Conservation (phyloP, 2,329 filamentous ascomycete species). For the Fusarium neocosmosporiellum region DNA sequence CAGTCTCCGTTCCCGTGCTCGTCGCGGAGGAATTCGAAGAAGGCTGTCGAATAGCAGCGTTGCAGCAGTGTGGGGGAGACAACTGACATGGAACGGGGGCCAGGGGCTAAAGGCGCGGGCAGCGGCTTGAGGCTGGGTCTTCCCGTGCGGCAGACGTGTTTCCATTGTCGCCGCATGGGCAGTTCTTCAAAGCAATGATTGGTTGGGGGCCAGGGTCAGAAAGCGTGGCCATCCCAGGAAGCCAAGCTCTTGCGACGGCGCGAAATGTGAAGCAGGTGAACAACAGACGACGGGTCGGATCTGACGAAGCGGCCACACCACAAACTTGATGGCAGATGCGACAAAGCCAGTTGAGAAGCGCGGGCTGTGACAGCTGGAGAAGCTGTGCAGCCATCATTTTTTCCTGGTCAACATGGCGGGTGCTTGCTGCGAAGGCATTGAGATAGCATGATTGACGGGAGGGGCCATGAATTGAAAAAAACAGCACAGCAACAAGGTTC, state of each 20-base stretch:
- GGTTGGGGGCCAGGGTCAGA: slow-evolving; percentile 28
- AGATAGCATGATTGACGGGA: not conserved
- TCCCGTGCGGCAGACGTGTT: slow-evolving; percentile 44
- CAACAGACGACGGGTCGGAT: slow-evolving; percentile 12
- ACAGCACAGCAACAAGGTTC: slow-evolving; percentile 16
- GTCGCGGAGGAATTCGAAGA: slow-evolving; percentile 23
- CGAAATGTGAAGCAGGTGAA: slow-evolving; percentile 20
- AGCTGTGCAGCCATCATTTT: not conserved
- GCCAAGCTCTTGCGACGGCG: slow-evolving; percentile 29
- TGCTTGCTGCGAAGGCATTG: slow-evolving; percentile 1
- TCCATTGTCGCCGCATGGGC: slow-evolving; percentile 46
- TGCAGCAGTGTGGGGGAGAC: slow-evolving; percentile 39
- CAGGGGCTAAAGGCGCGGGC: slow-evolving; percentile 29
- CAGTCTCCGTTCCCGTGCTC: slow-evolving; percentile 18
- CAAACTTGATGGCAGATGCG: not conserved
- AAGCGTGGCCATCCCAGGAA: slow-evolving; percentile 29
- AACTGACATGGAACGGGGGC: slow-evolving; percentile 39
- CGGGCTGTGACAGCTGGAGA: not conserved
- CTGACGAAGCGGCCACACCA: slow-evolving; percentile 8
- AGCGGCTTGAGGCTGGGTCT: slow-evolving; percentile 42
- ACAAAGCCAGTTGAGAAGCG: not conserved
- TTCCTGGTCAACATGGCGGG: not conserved
- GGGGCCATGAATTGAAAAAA: slow-evolving; percentile 14
- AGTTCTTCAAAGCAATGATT: slow-evolving; percentile 33
- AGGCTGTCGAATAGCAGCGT: slow-evolving; percentile 33